Conservation (phyloP, 805 yeast species). For the Jamesozyma spencerorum region DNA sequence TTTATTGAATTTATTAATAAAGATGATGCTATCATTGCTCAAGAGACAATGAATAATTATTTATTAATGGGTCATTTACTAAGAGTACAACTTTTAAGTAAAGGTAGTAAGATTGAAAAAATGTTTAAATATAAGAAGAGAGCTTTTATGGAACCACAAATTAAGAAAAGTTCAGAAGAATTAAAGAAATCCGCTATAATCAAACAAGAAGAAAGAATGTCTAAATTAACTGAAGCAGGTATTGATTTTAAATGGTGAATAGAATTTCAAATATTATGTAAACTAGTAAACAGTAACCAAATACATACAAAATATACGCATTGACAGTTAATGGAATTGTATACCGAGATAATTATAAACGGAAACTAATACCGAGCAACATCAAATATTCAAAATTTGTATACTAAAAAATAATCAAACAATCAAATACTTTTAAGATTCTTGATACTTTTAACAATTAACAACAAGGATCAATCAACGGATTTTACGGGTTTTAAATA, state of each 20-base stretch:
- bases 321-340: too few relatives aligned
- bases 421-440: too few relatives aligned
- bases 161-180: conserved; percentile 25
- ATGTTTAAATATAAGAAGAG: conserved; percentile 30
- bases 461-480: too few relatives aligned
- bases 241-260: conserved; percentile 30
- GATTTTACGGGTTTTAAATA: too few relatives aligned
- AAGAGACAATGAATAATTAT: conserved; percentile 94
- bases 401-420: too few relatives aligned
- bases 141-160: conserved; percentile 25
- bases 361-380: too few relatives aligned
- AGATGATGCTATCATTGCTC: conserved; percentile 80
- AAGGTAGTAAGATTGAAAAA: conserved; percentile 39
- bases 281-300: not conserved
- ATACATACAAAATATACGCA: not conserved
- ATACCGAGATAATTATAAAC: too few relatives aligned
- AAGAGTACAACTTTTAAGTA: conserved; percentile 46
- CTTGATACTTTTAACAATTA: too few relatives aligned
- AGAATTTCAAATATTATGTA: not conserved
- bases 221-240: conserved; percentile 30
- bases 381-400: too few relatives aligned
- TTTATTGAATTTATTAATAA: conserved; percentile 70
- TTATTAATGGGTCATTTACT: conserved; percentile 79
- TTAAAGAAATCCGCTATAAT: conserved; percentile 27
- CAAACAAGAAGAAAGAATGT: conserved; percentile 29